Evolutionary conservation across 495 filamentous ascomycete genomes (phyloP).

Genomic region (Cercophora newfieldiana): DNA sequence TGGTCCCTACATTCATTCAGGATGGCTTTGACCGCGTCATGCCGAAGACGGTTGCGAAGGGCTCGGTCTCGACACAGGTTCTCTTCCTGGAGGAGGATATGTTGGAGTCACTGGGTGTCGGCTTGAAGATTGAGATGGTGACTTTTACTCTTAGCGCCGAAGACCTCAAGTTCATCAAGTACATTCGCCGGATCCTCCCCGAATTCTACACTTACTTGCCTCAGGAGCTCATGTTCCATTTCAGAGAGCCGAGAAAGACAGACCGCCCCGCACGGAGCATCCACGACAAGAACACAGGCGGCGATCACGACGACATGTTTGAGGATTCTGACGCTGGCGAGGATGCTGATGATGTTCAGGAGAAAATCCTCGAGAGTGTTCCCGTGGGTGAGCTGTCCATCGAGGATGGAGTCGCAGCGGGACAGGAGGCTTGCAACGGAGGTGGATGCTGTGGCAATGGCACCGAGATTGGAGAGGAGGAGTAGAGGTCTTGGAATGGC

Average conservation of each 20-base stretch:
- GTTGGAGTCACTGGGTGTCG: constrained; percentile 61
- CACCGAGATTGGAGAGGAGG: background rate
- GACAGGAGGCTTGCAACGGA: background rate
- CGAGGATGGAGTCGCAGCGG: too few relatives aligned
- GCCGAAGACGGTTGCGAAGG: constrained; percentile 13
- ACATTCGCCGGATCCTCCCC: constrained; percentile 57
- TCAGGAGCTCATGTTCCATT: constrained; percentile 71
- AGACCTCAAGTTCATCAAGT: constrained; percentile 59
- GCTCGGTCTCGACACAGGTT: background rate
- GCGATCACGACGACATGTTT: constrained; percentile 28
- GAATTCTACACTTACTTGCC: constrained; percentile 63
- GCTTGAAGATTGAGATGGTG: constrained; percentile 71
- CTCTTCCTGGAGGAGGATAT: constrained; percentile 46
- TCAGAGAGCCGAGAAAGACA: constrained; percentile 55
- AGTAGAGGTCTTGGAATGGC: too few relatives aligned
- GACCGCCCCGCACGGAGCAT: constrained; percentile 39
- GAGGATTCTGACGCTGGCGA: constrained; percentile 23
- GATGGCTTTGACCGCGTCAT: constrained; percentile 39
- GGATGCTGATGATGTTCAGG: too few relatives aligned
- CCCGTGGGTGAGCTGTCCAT: background rate
- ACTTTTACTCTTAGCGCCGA: constrained; percentile 61
- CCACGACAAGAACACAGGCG: too few relatives aligned
- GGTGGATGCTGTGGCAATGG: background rate
- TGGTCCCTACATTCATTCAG: constrained; percentile 37
- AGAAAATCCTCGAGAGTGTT: background rate